Conservation (phyloP, 1,284 basidiomycete genomes). For the Marasmius tenuissimus region DNA sequence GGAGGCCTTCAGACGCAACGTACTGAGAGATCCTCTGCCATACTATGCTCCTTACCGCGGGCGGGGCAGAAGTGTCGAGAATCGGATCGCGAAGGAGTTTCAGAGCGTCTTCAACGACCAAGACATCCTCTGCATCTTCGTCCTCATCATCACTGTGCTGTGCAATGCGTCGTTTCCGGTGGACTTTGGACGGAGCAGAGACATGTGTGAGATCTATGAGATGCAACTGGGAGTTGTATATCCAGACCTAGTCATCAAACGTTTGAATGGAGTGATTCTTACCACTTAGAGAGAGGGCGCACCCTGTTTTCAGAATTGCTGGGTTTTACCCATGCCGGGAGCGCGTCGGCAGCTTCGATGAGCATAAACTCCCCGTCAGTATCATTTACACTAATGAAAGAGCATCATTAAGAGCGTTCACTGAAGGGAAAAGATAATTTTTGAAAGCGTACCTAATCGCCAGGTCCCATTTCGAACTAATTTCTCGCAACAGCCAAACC, state of each 20-base stretch:
- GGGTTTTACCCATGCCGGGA: constrained; percentile 92
- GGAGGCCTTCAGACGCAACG: constrained; percentile 15
- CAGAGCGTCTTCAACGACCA: constrained; percentile 69
- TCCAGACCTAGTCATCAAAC: constrained; percentile 78
- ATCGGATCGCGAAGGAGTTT: constrained; percentile 56
- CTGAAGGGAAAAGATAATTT: constrained; percentile 7
- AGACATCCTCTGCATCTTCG: constrained; percentile 50
- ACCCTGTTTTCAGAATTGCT: constrained; percentile 91
- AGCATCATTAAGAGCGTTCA: constrained; percentile 7
- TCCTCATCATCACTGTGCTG: constrained; percentile 54
- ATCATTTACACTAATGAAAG: constrained; percentile 66
- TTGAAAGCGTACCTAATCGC: constrained; percentile 59
- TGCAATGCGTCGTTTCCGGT: constrained; percentile 42
- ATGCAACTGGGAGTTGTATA: constrained; percentile 80
- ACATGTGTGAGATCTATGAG: constrained; percentile 78
- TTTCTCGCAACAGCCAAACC: constrained; percentile 83
- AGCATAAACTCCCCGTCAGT: constrained; percentile 95
- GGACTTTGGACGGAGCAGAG: constrained; percentile 63
- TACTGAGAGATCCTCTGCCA: constrained; percentile 72
- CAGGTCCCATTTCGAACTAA: constrained; percentile 77
- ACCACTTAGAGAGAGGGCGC: constrained; percentile 37
- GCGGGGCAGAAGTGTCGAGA: constrained; percentile 58
- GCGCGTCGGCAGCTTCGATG: constrained; percentile 91
- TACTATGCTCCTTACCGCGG: constrained; percentile 58
- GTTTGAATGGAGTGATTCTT: constrained; percentile 32